Percentiles rank a stretch among this genome's conserved stretches.
phyloP scores from a whole-genome alignment of 148 eudicot species.

The Silene uniflora region DNA sequence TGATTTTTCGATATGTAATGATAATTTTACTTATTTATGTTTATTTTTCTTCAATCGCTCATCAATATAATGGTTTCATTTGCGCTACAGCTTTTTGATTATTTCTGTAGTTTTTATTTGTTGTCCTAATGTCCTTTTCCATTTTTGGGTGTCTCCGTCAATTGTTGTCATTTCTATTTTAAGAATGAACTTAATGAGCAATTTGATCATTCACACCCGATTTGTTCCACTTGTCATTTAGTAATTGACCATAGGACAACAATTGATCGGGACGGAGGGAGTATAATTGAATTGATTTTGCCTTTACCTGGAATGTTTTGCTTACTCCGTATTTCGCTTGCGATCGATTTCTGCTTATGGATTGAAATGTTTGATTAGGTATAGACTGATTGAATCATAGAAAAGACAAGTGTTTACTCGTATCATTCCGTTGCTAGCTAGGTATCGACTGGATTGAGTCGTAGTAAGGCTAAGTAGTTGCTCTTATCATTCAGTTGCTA shows the following conservation, averaged over 20 bases:
- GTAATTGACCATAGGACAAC: too few species aligned
- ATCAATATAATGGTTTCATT: not conserved
- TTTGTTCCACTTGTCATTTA: too few species aligned
- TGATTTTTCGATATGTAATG: not conserved
- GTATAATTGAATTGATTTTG: too few species aligned
- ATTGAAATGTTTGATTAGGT: not conserved
- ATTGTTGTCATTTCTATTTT: too few species aligned
- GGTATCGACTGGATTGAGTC: not conserved
- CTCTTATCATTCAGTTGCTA: not conserved
- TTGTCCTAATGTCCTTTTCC: too few species aligned
- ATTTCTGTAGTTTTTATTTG: too few species aligned
- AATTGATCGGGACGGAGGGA: too few species aligned
- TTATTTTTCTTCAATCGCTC: not conserved
- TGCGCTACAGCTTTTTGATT: too few species aligned
- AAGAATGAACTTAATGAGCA: too few species aligned
- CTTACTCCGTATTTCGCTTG: not conserved
- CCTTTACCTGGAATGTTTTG: too few species aligned
- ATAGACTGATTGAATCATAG: not conserved
- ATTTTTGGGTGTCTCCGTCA: too few species aligned
- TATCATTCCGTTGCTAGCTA: not conserved
- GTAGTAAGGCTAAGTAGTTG: not conserved
- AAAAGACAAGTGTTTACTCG: not conserved
- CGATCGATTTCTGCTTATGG: not conserved
- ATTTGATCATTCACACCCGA: too few species aligned
- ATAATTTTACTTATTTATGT: not conserved